Evolutionary conservation across 148 eudicot genomes (phyloP).

Genomic region (Tetragonia tetragonoides): DNA sequence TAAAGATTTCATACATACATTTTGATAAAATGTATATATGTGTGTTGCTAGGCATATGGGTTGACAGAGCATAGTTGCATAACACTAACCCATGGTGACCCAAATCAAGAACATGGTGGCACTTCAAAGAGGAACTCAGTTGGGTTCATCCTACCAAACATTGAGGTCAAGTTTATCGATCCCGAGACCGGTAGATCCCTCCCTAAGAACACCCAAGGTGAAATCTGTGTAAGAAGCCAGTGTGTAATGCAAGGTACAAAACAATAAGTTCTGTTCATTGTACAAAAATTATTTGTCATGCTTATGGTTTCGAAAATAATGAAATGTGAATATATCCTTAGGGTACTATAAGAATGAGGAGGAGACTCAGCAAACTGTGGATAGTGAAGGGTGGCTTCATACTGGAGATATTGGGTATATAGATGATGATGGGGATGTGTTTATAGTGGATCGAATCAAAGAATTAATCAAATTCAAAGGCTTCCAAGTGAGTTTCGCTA

Average conservation of each 20-base stretch:
- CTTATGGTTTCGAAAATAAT: too few relatives aligned
- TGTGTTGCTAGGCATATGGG: slow-evolving; percentile 55
- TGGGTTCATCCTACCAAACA: slow-evolving; percentile 81
- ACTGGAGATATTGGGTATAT: slow-evolving; percentile 93
- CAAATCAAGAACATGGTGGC: slow-evolving; percentile 52
- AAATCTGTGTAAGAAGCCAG: slow-evolving; percentile 82
- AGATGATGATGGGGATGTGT: slow-evolving; percentile 90
- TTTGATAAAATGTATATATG: neutral
- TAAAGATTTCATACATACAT: too few relatives aligned
- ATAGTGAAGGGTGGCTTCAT: slow-evolving; percentile 86
- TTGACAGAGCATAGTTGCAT: slow-evolving; percentile 98
- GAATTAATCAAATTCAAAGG: slow-evolving; percentile 95
- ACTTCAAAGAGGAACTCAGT: slow-evolving; percentile 79
- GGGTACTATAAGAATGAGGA: slow-evolving; percentile 83
- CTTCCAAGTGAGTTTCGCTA: slow-evolving; percentile 54
- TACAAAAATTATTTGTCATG: too few relatives aligned
- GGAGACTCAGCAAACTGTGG: slow-evolving; percentile 73
- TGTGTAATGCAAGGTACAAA: slow-evolving; percentile 86
- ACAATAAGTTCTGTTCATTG: neutral
- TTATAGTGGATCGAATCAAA: slow-evolving; percentile 88
- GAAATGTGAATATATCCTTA: slow-evolving; percentile 4
- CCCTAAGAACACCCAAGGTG: slow-evolving; percentile 75
- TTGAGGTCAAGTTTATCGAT: slow-evolving; percentile 83
- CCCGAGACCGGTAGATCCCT: slow-evolving; percentile 67
- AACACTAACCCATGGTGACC: slow-evolving; percentile 71